Base-by-base conservation (phyloP, 2,329 filamentous ascomycete genomes). In the Pseudogymnoascus sp. region DNA sequence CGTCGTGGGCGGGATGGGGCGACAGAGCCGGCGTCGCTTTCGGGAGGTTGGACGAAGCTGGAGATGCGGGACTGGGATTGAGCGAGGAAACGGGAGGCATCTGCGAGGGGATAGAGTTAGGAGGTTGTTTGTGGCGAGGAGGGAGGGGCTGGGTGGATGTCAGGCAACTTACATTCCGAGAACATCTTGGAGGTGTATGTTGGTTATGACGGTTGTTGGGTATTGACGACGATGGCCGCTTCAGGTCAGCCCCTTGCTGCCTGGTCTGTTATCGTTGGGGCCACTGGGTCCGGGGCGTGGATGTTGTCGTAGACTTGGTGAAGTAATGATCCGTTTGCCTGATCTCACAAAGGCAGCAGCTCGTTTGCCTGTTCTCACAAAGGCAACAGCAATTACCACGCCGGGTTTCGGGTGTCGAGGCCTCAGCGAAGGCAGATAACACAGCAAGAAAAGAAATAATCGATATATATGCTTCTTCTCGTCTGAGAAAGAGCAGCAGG, bases 61-160 rank as follows among this genome's bases (percentile, higher is more conserved):
- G 89, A 91, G 71, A 97, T 81, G 67, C 91, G 88, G 66, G 92
- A 96, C 80, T 96, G 92, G 69, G 92, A 97, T 84, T 97, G 94
- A 66, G 92, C 91, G 71, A 99, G 86, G 75, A 99, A 99, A 70
- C 88, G 89, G 69, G 93, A 97, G 72, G 94, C 94, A 87, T 97
- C 94, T 97, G 72, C 62, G 62, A n/a, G 62, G 59, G 59, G 60
- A 38, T 59, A 67, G 66, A 66, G 66, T 68, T 64, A 64, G 62
- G 0, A 62, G 16, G 2, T 42, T 21, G 12, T 37, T 33, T 3
- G n/a, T 33, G 7, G 21, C 37, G 37, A 61, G 56, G 28, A 60
- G 28, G 14, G 28, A 38, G 8, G 11, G 8, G 5, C 2, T 37
- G n/a, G 25, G 21, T 56, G 31, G 14, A 23, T 18, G 60, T 8